Percentiles rank a stretch among this genome's conserved stretches.
Conservation (phyloP, 73 alveolate species). For the Paramecium octaurelia region DNA sequence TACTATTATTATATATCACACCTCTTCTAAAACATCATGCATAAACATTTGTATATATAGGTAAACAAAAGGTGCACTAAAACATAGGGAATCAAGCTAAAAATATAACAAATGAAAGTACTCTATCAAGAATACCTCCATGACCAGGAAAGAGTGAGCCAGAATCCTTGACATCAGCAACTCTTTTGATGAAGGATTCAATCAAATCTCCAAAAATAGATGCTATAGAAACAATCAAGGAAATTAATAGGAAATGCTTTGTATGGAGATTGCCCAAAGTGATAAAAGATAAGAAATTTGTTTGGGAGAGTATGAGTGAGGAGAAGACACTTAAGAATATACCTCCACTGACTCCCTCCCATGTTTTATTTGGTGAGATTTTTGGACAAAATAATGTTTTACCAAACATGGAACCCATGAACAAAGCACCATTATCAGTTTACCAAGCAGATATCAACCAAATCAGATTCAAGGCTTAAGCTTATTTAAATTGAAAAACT, state of each 20-base stretch:
- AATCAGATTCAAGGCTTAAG: not conserved
- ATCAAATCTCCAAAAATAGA: conserved; percentile 64
- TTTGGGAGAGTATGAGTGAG: not conserved
- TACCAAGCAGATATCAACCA: conserved; percentile 39
- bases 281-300: not conserved
- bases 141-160: conserved; percentile 73
- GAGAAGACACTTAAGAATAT: conserved; percentile 40
- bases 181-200: conserved; percentile 67
- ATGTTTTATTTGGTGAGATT: conserved; percentile 59
- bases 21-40: conserved; percentile 3
- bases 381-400: conserved; percentile 54
- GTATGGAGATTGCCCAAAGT: not conserved
- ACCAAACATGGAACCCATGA: conserved; percentile 59
- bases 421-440: conserved; percentile 55
- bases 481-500: conserved; percentile 10
- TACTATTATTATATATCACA: not conserved
- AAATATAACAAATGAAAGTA: not conserved
- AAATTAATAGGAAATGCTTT: not conserved
- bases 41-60: not conserved
- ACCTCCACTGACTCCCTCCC: conserved; percentile 58
- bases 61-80: conserved; percentile 7
- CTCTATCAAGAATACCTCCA: conserved; percentile 76
- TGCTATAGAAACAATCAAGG: conserved; percentile 46
- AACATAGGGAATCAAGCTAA: not conserved
- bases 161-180: conserved; percentile 69